Evolutionary conservation across 805 yeast species (phyloP), one percentile per base, ranked within the genome.

Genomic region (Vanderwaltozyma tropicalis): DNA sequence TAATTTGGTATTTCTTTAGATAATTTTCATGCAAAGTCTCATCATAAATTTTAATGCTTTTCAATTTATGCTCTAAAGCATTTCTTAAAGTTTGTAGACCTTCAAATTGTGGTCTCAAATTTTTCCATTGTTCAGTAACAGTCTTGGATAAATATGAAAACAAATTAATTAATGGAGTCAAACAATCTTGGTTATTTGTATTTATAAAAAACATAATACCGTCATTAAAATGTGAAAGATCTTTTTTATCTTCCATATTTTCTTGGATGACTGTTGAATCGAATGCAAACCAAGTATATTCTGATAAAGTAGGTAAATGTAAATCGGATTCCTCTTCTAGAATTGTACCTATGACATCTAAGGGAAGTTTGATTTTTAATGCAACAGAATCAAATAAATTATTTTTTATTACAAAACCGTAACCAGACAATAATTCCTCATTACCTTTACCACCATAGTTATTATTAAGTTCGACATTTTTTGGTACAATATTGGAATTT

Each of bases 371-470:
- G 31, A 85, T 64, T 33, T 76, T 71, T 38, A 87, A 66, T 3
- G 81, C 79, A 2, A 79, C 70, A 1, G 74, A 62, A 46, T 81
- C 88, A 34, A 76, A 78, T 4, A 64, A 61, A 48, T 83, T 83
- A 37, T 70, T 60, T 15, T 66, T 61, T 2, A 80, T 38, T n/a
- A 53, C 55, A 47, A 59, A 59, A 6, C 64, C 64, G 55, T 87
- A 88, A 0, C 89, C 94, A 54, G 80, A 62, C 5, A 87, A 60
- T 14, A 87, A 59, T 55, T 87, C 96, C 47, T 86, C 95, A 50
- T 87, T 87, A 2, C 95, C 88, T 53, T 88, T 88, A 21, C 81
- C 79, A 2, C 96, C 96, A 55, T 87, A 87, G 59, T 87, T 87
- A 53, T 88, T 87, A 53, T 61, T 80, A 1, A 88, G 45, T 52